Base-by-base conservation (phyloP, 108 stramenopile genomes). In the Pseudonitzschia delicatissima region DNA sequence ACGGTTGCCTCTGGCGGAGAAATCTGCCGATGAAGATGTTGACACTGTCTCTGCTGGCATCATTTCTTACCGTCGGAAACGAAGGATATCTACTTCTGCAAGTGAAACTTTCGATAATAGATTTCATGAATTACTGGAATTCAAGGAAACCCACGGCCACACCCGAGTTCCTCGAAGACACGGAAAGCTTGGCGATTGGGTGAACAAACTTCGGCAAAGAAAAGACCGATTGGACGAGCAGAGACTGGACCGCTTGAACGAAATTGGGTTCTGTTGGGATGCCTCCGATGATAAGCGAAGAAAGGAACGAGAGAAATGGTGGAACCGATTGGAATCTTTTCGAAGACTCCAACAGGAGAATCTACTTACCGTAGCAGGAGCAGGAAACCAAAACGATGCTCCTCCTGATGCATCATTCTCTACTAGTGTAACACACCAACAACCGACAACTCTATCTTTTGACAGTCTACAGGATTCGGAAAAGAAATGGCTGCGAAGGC, bases 181-280 rank as follows among this genome's bases (percentile, higher is more conserved):
- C n/a, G 33, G 55, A 31, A 21, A n/a, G 2, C 33, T 57, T 1
- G 55, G 55, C 4, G 55, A 33, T n/a, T 57, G 55, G 55, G 55
- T 57, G 1, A 57, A 34, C 31, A 31, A 34, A 26, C 12, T 33
- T 11, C 2, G 55, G 31, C 55, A 57, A 8, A 25, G 55, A 9
- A 57, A 57, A 33, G 33, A 34, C 31, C 55, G 31, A 57, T 57
- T 57, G 33, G 25, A 32, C 55, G 29, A 31, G 31, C 1, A 31
- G 11, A 57, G 55, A 27, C 29, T 57, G 31, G 33, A 57, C 28
- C 33, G 29, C 8, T 57, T 57, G 55, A 34, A 57, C 17, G 29
- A 13, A 31, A 57, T 57, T 8, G 55, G 55, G 33, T 57, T 57
- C 11, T 57, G 55, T 57, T 57, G 55, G 55, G 33, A 57, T 12